A percentile compares a stretch with the other conserved stretches of the same genome.
These are phyloP conservation scores for Cercophora sp. DNA, from an alignment of 495 filamentous ascomycete genomes.

Conservation along the genomic window DNA sequence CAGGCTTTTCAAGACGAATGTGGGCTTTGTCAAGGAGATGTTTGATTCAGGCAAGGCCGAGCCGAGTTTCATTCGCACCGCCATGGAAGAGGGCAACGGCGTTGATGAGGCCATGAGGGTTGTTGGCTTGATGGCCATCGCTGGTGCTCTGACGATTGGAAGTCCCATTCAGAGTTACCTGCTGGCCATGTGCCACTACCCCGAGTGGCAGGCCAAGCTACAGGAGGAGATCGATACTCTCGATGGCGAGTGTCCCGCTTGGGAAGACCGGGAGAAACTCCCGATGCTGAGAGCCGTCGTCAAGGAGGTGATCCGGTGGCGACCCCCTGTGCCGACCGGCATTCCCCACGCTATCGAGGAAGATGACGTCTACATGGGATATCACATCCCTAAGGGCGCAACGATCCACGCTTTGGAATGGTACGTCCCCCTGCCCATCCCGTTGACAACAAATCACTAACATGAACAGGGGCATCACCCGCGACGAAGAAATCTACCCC, in stretches of 20 bases:
- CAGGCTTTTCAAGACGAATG: slow-evolving; percentile 32
- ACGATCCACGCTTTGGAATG: slow-evolving; percentile 57
- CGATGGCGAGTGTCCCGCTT: slow-evolving; percentile 44
- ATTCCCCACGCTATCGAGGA: slow-evolving; percentile 51
- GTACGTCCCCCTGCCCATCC: slow-evolving; percentile 23
- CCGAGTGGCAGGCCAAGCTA: slow-evolving; percentile 49
- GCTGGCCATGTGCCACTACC: slow-evolving; percentile 57
- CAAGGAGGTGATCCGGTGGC: slow-evolving; percentile 61
- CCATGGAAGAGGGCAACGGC: slow-evolving; percentile 30
- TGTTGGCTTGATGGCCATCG: slow-evolving; percentile 48
- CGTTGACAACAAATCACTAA: too few species aligned
- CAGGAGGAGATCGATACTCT: slow-evolving; percentile 54
- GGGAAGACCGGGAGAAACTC: slow-evolving; percentile 42
- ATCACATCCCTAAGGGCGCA: slow-evolving; percentile 51
- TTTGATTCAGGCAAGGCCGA: slow-evolving; percentile 19
- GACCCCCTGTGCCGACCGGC: slow-evolving; percentile 51
- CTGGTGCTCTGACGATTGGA: slow-evolving; percentile 45
- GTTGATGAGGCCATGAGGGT: slow-evolving; percentile 38
- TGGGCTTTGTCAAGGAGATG: slow-evolving; percentile 38
- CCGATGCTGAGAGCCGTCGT: slow-evolving; percentile 53
- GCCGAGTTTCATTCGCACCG: slow-evolving; percentile 45
- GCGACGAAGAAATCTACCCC: slow-evolving; percentile 55
- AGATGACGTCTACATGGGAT: slow-evolving; percentile 55
- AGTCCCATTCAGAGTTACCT: slow-evolving; percentile 54
- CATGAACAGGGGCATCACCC: slow-evolving; percentile 59